These are phyloP conservation scores for Mycena chlorophos DNA, from an alignment of 768 basidiomycete genomes.

Conservation along the genomic window DNA sequence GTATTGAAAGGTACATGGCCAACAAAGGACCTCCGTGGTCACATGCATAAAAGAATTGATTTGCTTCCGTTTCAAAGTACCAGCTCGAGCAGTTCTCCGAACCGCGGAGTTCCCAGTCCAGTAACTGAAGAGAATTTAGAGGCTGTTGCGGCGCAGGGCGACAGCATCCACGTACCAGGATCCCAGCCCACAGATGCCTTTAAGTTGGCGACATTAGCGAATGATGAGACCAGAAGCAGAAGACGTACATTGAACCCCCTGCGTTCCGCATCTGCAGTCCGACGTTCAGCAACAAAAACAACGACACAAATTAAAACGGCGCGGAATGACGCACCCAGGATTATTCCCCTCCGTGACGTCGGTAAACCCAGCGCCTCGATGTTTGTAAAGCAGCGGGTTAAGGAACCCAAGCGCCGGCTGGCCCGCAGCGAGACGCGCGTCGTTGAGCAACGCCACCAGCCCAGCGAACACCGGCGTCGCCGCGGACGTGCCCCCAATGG, in stretches of 20 bases:
- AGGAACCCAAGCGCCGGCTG: slow-evolving; percentile 60
- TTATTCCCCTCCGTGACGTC: slow-evolving; percentile 62
- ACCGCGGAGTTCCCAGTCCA: slow-evolving; percentile 57
- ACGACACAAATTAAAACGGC: not conserved
- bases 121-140: slow-evolving; percentile 40
- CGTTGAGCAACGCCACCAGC: slow-evolving; percentile 65
- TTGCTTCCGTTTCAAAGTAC: no score
- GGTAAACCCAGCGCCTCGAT: slow-evolving; percentile 43
- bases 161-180: slow-evolving; percentile 42
- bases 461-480: slow-evolving; percentile 64
- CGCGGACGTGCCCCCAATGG: slow-evolving; percentile 65
- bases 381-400: slow-evolving; percentile 61
- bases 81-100: slow-evolving; percentile 44
- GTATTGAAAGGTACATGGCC: no score
- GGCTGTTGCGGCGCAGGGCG: not conserved
- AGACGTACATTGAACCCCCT: slow-evolving; percentile 62
- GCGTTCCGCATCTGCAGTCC: slow-evolving; percentile 55
- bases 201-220: slow-evolving; percentile 4
- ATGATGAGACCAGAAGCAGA: not conserved
- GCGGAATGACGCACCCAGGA: slow-evolving; percentile 36
- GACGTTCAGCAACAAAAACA: no score
- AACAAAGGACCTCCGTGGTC: no score
- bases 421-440: slow-evolving; percentile 49
- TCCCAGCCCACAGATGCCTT: slow-evolving; percentile 61
- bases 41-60: no score